A percentile compares a stretch with the other conserved stretches of the same genome.
Evolutionary conservation across 2,329 filamentous ascomycete genomes (phyloP).

Genomic region (Trichoderma breve): DNA sequence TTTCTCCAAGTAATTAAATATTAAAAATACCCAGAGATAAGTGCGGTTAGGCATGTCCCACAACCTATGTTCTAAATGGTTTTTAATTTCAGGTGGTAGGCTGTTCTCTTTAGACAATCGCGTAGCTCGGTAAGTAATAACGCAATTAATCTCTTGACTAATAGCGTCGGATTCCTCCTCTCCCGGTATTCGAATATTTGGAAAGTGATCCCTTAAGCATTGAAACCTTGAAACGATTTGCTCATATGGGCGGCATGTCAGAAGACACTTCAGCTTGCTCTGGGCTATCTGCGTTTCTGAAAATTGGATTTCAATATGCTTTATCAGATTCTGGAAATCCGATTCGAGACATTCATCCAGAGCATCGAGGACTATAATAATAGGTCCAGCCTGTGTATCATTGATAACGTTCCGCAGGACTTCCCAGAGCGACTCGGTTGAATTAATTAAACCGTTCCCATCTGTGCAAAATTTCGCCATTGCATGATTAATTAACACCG

Average conservation of each 20-base stretch:
- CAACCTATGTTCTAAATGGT: not conserved
- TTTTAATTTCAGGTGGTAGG: not conserved
- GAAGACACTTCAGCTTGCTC: not conserved
- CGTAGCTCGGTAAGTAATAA: not conserved
- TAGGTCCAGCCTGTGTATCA: not conserved
- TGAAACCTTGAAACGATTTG: not conserved
- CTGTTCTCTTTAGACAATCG: not conserved
- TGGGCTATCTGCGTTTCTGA: not conserved
- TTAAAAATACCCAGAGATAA: not conserved
- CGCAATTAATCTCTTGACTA: not conserved
- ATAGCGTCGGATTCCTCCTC: not conserved
- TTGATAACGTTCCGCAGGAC: not conserved
- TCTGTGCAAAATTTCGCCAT: not conserved
- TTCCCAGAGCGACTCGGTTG: not conserved
- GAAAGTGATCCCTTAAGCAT: not conserved
- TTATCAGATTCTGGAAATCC: not conserved
- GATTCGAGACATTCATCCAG: not conserved
- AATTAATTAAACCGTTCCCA: not conserved
- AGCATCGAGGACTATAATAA: not conserved
- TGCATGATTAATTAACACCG: not conserved
- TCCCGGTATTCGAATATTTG: not conserved
- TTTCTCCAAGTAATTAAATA: not conserved
- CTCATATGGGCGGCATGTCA: not conserved
- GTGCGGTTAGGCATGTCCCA: not conserved
- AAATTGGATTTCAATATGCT: not conserved